Evolutionary conservation across 1,284 basidiomycete species (phyloP).

Genomic region (Gymnopus androsaceus): DNA sequence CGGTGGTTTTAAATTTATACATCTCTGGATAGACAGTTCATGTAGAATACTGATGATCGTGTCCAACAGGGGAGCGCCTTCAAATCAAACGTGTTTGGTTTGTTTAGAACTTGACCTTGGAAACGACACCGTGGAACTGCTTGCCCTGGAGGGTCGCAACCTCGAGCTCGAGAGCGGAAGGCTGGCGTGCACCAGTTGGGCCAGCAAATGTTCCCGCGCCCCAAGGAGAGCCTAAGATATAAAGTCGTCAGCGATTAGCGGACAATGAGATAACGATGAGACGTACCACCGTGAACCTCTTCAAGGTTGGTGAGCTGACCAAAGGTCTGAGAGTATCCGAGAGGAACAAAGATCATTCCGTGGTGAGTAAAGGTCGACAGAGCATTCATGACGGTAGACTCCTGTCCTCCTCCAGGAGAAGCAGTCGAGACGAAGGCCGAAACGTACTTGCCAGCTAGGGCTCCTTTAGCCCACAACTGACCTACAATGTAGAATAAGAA

Average conservation of each 20-base stretch:
- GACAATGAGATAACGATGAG: not conserved
- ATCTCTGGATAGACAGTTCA: too few relatives aligned
- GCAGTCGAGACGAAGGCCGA: conserved; percentile 72
- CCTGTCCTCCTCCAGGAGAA: conserved; percentile 72
- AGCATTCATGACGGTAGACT: conserved; percentile 64
- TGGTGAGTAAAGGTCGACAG: conserved; percentile 82
- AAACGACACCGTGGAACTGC: conserved; percentile 7
- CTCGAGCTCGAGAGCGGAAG: conserved; percentile 62
- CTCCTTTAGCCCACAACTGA: conserved; percentile 79
- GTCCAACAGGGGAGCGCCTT: too few relatives aligned
- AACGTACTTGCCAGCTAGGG: conserved; percentile 81
- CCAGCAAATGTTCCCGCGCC: conserved; percentile 73
- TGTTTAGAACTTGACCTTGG: conserved; percentile 15
- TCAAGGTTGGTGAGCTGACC: conserved; percentile 58
- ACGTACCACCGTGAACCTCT: conserved; percentile 73
- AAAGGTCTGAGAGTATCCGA: conserved; percentile 71
- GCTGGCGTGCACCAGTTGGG: conserved; percentile 63
- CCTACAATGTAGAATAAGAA: too few relatives aligned
- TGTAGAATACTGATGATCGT: too few relatives aligned
- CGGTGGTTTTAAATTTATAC: too few relatives aligned
- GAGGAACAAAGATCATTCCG: conserved; percentile 77
- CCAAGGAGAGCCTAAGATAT: conserved; percentile 61
- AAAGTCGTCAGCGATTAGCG: not conserved
- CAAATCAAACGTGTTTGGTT: too few relatives aligned
- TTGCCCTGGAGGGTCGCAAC: conserved; percentile 12